A percentile compares a stretch with the other conserved stretches of the same genome.
Evolutionary conservation across 108 stramenopile species (phyloP).

Genomic region (Cyclotella kingstonii): DNA sequence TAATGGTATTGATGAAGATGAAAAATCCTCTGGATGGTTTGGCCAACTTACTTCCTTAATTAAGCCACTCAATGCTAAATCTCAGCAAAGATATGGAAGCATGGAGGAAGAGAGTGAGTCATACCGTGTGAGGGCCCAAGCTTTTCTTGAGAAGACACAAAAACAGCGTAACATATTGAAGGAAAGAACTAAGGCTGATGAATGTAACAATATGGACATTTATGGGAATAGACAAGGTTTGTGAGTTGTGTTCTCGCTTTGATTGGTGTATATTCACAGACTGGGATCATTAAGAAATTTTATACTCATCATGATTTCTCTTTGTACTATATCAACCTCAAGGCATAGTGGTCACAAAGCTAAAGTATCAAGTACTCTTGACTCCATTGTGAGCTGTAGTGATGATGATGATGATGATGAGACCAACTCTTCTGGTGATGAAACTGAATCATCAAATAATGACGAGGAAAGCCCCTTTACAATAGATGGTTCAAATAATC

Average conservation of each 20-base stretch:
- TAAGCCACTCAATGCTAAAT: background rate
- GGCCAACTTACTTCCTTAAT: constrained; percentile 8
- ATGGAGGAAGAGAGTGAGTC: constrained; percentile 17
- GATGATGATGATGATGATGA: constrained; percentile 34
- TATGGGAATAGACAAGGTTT: constrained; percentile 6
- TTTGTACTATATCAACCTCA: background rate
- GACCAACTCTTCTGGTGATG: too few relatives aligned
- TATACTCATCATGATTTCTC: too few relatives aligned
- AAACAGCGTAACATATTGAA: constrained; percentile 18
- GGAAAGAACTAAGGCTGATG: constrained; percentile 19
- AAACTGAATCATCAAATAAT: constrained; percentile 15
- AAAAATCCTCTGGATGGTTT: constrained; percentile 15
- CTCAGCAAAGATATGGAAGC: constrained; percentile 3
- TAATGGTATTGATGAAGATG: too few relatives aligned
- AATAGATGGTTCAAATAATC: background rate
- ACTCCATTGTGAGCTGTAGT: constrained; percentile 34
- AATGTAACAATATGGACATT: constrained; percentile 12
- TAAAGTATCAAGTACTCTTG: constrained; percentile 28
- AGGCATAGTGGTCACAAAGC: constrained; percentile 17
- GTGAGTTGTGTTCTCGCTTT: constrained; percentile 2
- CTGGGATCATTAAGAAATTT: too few relatives aligned
- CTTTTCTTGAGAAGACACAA: constrained; percentile 28
- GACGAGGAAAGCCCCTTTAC: background rate
- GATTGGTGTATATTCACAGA: background rate
- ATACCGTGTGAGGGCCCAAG: constrained; percentile 26